Percentiles rank a stretch among this genome's conserved stretches.
These are phyloP conservation scores for Mucor plumbeus DNA, from an alignment of 371 early-diverging fungal genomes.

Conservation along the genomic window DNA sequence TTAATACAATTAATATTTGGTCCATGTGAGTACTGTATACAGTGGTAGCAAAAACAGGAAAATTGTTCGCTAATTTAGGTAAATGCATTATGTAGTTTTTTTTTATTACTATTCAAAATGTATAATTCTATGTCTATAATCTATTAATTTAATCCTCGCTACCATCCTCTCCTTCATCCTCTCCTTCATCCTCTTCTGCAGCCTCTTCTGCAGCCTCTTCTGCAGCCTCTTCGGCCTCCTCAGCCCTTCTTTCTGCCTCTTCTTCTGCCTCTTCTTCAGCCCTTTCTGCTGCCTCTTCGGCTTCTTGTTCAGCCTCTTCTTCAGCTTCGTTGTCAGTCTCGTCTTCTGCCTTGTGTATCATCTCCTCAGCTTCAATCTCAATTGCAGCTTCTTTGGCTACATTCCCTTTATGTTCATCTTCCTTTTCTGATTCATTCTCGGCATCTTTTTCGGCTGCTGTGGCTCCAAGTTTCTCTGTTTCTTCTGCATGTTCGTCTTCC, in stretches of 20 bases:
- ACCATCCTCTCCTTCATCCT: neutral
- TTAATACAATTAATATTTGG: too few species aligned
- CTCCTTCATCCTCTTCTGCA: neutral
- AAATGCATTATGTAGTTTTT: neutral
- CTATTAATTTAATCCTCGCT: neutral
- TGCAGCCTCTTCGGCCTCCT: neutral
- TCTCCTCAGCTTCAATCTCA: neutral
- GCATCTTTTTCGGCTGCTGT: neutral
- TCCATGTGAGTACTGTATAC: too few species aligned
- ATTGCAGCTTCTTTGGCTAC: neutral
- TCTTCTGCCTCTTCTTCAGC: neutral
- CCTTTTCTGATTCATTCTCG: constrained; percentile 21
- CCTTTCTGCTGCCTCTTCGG: neutral
- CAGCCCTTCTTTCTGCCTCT: neutral
- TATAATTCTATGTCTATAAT: neutral
- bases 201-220: neutral
- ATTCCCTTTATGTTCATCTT: neutral
- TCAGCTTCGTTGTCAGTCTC: neutral
- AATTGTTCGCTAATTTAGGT: too few species aligned
- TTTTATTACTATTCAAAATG: neutral
- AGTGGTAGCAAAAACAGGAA: neutral
- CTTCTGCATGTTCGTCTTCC: neutral
- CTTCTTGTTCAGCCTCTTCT: neutral
- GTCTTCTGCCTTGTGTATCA: neutral
- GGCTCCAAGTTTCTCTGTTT: neutral